Base-by-base conservation (phyloP, 2,329 filamentous ascomycete genomes). In the Leptographium procerum region DNA sequence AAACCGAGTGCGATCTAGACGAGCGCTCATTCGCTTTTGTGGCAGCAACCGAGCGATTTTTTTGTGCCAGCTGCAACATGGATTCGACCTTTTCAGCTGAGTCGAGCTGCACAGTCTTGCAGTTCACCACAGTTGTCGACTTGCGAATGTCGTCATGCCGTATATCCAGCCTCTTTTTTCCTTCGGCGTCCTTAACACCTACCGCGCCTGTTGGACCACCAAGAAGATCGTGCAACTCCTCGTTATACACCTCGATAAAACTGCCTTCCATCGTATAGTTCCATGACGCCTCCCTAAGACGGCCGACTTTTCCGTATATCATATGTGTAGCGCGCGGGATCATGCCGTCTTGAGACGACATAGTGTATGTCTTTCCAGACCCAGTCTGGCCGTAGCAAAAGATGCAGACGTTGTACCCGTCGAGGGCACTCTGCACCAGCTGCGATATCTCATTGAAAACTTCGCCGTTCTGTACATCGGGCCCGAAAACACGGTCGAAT, bases 361-460 rank as follows among this genome's bases (percentile, higher is more conserved):
- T 99, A 4, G 94, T 97, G 69, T 87, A 89, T 0, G 94, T 99
- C 77, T 99, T 99, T 61, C 94, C 94, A 22, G 91, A 94, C 4
- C 94, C 94, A 0, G 94, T 99, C 71, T 99, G 94, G 50, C 94
- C 94, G 68, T 99, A 99, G 69, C 91, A 96, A 74, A 99, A 96
- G 62, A 99, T 97, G 72, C 92, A 97, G 56, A 99, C 94, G 65
- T 97, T 99, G 76, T 96, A 99, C 1, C 94, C 94, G 67, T 99
- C 94, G 45, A 99, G 79, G 0, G 95, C 94, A 65, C 89, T 95
- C 72, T 99, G 94, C 1, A 99, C 91, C 36, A 99, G 82, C 69
- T 99, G 94, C 59, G 90, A 95, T 68, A 97, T 97, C 69, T 99
- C 94, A 58, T 89, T 89, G 69, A 99, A 99, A 1, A 99, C 86